Evolutionary conservation across 495 filamentous ascomycete genomes (phyloP), one percentile per base, ranked within the genome.

Genomic region (Aspergillus nidulans): DNA sequence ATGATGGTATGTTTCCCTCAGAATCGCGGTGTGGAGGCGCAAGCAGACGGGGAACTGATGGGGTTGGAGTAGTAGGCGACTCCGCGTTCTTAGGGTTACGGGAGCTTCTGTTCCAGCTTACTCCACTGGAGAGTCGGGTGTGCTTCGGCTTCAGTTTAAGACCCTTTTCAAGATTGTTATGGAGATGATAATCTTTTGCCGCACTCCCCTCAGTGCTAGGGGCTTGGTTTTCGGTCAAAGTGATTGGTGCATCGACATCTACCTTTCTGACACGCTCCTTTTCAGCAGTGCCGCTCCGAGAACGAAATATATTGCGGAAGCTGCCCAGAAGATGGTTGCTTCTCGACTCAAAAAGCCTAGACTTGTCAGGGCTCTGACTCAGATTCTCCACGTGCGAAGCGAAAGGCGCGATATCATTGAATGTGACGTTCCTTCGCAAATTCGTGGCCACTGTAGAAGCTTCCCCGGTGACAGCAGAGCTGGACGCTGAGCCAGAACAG

Each of bases 221-320:
- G 26, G 24, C 15, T 25, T 32, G 20, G 12, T 28, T 43, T 28
- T 60, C 40, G 41, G 19, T 26, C 32, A 41, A 23, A 23, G 26
- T 10, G 9, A n/a, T 30, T 5, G 46, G 28, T 5, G 15, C 18
- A 9, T 57, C 20, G n/a, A 4, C 36, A 4, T 54, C 38, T 19
- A 47, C 54, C n/a, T 40, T 55, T 30, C 42, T 55, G 10, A 7
- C n/a, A 9, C 52, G 55, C n/a, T 18, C 41, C 16, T 60, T 58
- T 1, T 63, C 61, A n/a, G 42, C 23, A 32, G 20, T 24, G n/a
- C 49, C 20, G 18, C 24, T 15, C 15, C 49, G 58, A 18, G 40
- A 39, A 32, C 57, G 59, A 56, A 66, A 63, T 6, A 66, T 66
- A 38, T 53, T 62, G 0, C 60, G 60, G 45, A 66, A 55, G n/a